phyloP scores from a whole-genome alignment of 139 green algal genomes.

The Chlorella sp. region DNA sequence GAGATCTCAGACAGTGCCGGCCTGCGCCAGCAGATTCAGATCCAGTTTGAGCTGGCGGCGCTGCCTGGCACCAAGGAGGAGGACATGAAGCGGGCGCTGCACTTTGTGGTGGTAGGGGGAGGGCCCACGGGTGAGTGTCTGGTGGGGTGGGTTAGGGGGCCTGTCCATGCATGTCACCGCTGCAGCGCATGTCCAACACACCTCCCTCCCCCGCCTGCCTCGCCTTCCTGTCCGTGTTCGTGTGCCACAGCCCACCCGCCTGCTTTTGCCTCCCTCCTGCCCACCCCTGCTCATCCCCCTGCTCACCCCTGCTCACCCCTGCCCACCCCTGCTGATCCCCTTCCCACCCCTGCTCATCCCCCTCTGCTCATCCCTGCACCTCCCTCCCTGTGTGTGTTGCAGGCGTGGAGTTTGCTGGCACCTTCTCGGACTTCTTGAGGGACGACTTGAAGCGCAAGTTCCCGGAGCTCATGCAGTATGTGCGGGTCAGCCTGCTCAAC shows the following conservation, averaged over 20 bases:
- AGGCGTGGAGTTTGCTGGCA: slow-evolving; percentile 84
- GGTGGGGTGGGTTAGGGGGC: too few relatives aligned
- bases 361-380: too few relatives aligned
- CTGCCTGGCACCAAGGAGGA: slow-evolving; percentile 72
- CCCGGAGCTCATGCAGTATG: slow-evolving; percentile 66
- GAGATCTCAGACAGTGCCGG: slow-evolving; percentile 64
- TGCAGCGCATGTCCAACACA: background rate
- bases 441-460: slow-evolving; percentile 70
- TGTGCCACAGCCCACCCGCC: too few relatives aligned
- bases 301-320: too few relatives aligned
- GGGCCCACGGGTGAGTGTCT: slow-evolving; percentile 68
- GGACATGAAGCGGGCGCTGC: slow-evolving; percentile 57
- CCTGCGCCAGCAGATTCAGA: slow-evolving; percentile 59
- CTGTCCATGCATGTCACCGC: background rate
- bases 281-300: too few relatives aligned
- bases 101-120: slow-evolving; percentile 88
- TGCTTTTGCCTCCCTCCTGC: too few relatives aligned
- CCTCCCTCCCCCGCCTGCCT: background rate
- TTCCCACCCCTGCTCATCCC: too few relatives aligned
- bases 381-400: background rate
- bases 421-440: slow-evolving; percentile 79
- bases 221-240: background rate
- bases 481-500: slow-evolving; percentile 67
- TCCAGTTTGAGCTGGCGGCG: slow-evolving; percentile 77
- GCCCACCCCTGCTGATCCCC: too few relatives aligned